Conservation (phyloP, 2,329 filamentous ascomycete species). For the Beauveria asiatica region DNA sequence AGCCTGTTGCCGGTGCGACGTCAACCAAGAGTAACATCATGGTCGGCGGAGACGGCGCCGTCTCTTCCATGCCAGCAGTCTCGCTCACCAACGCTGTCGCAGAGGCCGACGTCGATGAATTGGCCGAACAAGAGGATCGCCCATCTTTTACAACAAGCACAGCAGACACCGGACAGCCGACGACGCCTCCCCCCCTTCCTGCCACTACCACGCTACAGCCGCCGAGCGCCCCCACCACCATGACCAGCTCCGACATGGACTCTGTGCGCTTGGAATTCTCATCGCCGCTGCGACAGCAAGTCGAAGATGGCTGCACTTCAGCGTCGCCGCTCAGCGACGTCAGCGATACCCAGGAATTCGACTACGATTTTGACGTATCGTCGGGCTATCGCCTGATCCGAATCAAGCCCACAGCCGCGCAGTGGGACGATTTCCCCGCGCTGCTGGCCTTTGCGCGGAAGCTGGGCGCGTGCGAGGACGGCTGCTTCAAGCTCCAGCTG, state of each 20-base stretch:
- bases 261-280: not conserved
- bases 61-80: not conserved
- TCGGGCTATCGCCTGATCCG: slow-evolving; percentile 24
- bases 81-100: not conserved
- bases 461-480: slow-evolving; percentile 24
- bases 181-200: not conserved
- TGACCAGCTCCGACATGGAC: slow-evolving; percentile 1
- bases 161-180: not conserved
- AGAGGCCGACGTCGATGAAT: not conserved
- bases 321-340: slow-evolving; percentile 3
- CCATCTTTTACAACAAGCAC: no score
- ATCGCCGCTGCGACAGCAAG: not conserved
- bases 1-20: not conserved
- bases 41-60: not conserved
- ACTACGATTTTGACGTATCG: slow-evolving; percentile 24
- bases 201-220: not conserved
- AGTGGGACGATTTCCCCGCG: slow-evolving; percentile 29
- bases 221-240: not conserved
- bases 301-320: not conserved
- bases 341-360: slow-evolving; percentile 17
- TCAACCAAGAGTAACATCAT: not conserved
- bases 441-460: slow-evolving; percentile 25
- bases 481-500: slow-evolving; percentile 31
- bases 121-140: not conserved
- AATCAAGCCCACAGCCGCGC: slow-evolving; percentile 25